These are phyloP conservation scores for Bryoglossum gracile DNA, from an alignment of 495 filamentous ascomycete species.

Conservation along the genomic window DNA sequence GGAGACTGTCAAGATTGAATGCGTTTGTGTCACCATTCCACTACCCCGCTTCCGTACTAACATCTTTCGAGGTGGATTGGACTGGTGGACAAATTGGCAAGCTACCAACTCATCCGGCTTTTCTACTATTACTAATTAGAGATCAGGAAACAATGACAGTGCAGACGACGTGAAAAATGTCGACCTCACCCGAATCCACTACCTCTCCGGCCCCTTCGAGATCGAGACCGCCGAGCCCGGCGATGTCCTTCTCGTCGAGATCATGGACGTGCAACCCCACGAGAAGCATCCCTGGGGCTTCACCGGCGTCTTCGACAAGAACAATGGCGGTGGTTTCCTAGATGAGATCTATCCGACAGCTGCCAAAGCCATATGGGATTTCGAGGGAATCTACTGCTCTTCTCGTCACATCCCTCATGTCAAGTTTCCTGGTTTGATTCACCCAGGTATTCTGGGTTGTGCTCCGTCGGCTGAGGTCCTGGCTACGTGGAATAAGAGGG, in stretches of 20 bases:
- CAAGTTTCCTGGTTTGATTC: conserved; percentile 85
- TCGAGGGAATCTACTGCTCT: conserved; percentile 90
- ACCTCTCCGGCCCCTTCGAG: conserved; percentile 87
- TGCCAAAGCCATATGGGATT: conserved; percentile 97
- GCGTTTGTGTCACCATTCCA: conserved; percentile 29
- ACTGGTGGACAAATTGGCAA: conserved; percentile 73
- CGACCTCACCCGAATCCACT: conserved; percentile 79
- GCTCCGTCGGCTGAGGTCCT: conserved; percentile 67
- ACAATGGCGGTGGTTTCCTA: conserved; percentile 87
- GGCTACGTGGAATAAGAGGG: conserved; percentile 70
- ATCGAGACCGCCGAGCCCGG: conserved; percentile 81
- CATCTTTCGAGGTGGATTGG: conserved; percentile 55
- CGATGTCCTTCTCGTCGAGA: conserved; percentile 82
- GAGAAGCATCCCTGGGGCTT: conserved; percentile 89
- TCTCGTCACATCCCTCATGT: conserved; percentile 87
- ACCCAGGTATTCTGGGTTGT: conserved; percentile 89
- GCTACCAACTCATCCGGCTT: background rate
- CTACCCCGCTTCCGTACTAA: background rate
- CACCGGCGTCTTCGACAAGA: conserved; percentile 64
- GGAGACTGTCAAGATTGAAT: conserved; percentile 94
- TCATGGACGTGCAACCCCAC: conserved; percentile 92
- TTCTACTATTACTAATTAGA: background rate
- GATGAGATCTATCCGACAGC: conserved; percentile 85
- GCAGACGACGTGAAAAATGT: conserved; percentile 84
- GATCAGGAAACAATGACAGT: conserved; percentile 63